Percentiles rank a stretch among this genome's conserved stretches.
phyloP scores from a whole-genome alignment of 2,329 filamentous ascomycete species.

The Zelopaecilomyces penicillatus region DNA sequence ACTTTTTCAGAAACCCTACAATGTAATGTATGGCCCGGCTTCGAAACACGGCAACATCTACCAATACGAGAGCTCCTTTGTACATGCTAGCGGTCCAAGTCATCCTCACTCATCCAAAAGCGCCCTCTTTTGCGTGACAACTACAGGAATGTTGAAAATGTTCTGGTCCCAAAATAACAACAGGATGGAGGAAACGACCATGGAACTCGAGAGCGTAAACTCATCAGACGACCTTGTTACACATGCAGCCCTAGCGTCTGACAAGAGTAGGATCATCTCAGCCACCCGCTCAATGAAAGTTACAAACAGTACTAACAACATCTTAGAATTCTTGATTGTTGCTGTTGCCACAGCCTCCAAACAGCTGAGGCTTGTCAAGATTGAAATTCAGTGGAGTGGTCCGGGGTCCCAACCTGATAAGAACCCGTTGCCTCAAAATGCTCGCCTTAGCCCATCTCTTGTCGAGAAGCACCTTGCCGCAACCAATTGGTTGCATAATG shows the following conservation, averaged over 20 bases:
- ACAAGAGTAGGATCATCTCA: constrained; percentile 50
- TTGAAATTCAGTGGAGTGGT: constrained; percentile 66
- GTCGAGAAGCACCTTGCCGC: constrained; percentile 48
- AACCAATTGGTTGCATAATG: constrained; percentile 48
- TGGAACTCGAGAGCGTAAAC: constrained; percentile 67
- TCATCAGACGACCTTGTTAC: constrained; percentile 69
- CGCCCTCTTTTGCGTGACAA: constrained; percentile 68
- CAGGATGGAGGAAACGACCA: constrained; percentile 60
- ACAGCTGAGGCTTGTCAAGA: constrained; percentile 65
- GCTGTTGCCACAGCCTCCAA: constrained; percentile 61
- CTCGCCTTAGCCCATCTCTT: constrained; percentile 43
- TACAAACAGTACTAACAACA: constrained; percentile 16
- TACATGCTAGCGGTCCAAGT: constrained; percentile 60
- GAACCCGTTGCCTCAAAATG: constrained; percentile 36
- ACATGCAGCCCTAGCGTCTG: constrained; percentile 67
- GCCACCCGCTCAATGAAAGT: background rate
- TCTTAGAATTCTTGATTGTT: constrained; percentile 47
- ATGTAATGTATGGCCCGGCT: constrained; percentile 51
- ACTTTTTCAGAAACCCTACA: constrained; percentile 30
- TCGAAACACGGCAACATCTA: constrained; percentile 56
- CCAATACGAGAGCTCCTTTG: constrained; percentile 58
- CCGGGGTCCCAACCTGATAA: constrained; percentile 44
- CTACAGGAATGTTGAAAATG: constrained; percentile 64
- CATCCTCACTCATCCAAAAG: constrained; percentile 65
- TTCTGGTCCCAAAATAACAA: constrained; percentile 68